These are phyloP conservation scores for Cylindrotheca closterium DNA, from an alignment of 108 stramenopile species.

Conservation along the genomic window DNA sequence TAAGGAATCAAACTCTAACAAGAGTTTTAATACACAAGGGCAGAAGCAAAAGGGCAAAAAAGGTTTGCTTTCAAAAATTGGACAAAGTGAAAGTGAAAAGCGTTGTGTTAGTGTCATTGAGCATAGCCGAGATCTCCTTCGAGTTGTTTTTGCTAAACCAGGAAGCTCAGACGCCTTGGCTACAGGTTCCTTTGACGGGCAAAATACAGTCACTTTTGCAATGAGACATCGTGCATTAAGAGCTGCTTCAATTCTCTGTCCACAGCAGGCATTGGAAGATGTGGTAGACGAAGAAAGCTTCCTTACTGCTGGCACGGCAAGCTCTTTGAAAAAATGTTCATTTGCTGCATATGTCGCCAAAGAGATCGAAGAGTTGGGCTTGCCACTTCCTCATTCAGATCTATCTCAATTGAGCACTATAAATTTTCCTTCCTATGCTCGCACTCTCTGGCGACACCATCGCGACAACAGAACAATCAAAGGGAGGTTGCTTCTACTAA, in stretches of 20 bases:
- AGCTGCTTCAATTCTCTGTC: constrained; percentile 76
- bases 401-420: constrained; percentile 70
- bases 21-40: constrained; percentile 18
- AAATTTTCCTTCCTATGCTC: constrained; percentile 79
- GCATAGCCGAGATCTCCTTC: constrained; percentile 66
- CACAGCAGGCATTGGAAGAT: constrained; percentile 66
- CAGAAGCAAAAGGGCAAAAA: constrained; percentile 3
- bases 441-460: constrained; percentile 82
- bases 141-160: constrained; percentile 72
- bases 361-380: constrained; percentile 87
- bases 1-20: constrained; percentile 12
- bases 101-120: constrained; percentile 39
- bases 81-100: constrained; percentile 23
- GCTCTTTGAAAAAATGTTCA: constrained; percentile 47
- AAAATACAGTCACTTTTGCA: constrained; percentile 64
- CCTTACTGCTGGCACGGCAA: constrained; percentile 1
- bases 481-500: constrained; percentile 70
- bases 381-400: constrained; percentile 81
- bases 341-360: constrained; percentile 82
- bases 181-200: constrained; percentile 2
- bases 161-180: constrained; percentile 20
- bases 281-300: constrained; percentile 59
- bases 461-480: constrained; percentile 41
- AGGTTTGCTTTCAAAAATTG: constrained; percentile 37
- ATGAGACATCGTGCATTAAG: constrained; percentile 85